Percentiles rank a stretch among this genome's conserved stretches.
Conservation (phyloP, 495 filamentous ascomycete species). For the Penicillium maclennaniae region DNA sequence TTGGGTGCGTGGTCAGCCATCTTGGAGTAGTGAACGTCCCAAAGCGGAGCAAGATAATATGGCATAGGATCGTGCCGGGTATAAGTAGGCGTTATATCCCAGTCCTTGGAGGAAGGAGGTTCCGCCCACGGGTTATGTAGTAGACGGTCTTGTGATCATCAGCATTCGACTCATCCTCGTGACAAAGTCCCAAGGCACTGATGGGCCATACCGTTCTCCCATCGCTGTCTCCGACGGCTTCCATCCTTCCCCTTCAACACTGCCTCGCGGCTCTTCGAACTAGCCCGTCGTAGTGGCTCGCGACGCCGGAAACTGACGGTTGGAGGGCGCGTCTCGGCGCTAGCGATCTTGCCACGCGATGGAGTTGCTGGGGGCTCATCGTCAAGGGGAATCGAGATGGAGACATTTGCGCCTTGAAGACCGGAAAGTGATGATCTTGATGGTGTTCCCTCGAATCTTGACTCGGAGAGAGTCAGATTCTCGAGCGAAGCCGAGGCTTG, state of each 20-base stretch:
- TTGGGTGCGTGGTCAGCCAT: conserved; percentile 35
- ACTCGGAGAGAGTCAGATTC: conserved; percentile 39
- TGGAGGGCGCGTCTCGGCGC: conserved; percentile 20
- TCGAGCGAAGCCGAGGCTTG: conserved; percentile 45
- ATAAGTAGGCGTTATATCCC: conserved; percentile 73
- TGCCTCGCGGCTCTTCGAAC: conserved; percentile 67
- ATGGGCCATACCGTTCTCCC: conserved; percentile 80
- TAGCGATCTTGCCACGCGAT: conserved; percentile 20
- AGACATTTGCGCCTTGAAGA: conserved; percentile 37
- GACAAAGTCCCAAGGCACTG: not conserved
- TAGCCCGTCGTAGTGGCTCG: conserved; percentile 54
- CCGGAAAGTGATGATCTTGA: conserved; percentile 24
- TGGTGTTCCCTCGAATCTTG: conserved; percentile 12
- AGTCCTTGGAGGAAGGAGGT: conserved; percentile 77
- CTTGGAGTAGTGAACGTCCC: conserved; percentile 66
- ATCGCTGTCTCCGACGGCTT: conserved; percentile 78
- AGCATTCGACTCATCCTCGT: conserved; percentile 3
- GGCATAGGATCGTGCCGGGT: conserved; percentile 68
- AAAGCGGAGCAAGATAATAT: conserved; percentile 83
- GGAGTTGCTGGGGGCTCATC: conserved; percentile 29
- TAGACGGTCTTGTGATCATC: conserved; percentile 64
- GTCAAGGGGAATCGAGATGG: conserved; percentile 50
- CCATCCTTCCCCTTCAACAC: conserved; percentile 90
- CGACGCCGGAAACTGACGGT: conserved; percentile 41
- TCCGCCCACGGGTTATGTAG: conserved; percentile 80